Conservation (phyloP, 257 asterid genomes). For the Craterostigma plantagineum region DNA sequence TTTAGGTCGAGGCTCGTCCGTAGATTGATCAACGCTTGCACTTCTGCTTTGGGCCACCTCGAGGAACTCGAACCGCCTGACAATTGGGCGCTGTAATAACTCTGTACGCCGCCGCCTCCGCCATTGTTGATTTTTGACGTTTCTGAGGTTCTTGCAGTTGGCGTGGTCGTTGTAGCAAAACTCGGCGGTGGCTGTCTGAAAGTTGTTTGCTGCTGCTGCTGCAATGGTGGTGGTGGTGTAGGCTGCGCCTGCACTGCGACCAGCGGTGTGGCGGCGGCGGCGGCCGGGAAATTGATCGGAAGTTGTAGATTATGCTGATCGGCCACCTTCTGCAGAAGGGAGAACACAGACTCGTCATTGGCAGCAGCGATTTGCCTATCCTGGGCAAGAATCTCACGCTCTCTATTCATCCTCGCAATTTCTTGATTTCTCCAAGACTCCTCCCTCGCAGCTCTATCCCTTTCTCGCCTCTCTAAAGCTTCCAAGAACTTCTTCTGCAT, state of each 20-base stretch:
- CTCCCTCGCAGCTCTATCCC: not conserved
- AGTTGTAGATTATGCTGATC: constrained; percentile 27
- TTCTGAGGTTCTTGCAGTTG: constrained; percentile 9
- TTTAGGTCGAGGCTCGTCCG: constrained; percentile 50
- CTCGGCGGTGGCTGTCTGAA: constrained; percentile 6
- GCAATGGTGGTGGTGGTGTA: constrained; percentile 7
- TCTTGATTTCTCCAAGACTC: constrained; percentile 1
- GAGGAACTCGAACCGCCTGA: constrained; percentile 46
- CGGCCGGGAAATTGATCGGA: constrained; percentile 14
- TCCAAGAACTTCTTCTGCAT: constrained; percentile 1
- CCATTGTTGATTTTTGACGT: constrained; percentile 11
- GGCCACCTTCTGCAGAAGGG: constrained; percentile 46
- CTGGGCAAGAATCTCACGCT: not conserved
- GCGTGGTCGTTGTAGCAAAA: not conserved
- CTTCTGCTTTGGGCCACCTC: constrained; percentile 86
- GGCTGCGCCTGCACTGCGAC: too few species aligned
- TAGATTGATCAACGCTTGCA: constrained; percentile 43
- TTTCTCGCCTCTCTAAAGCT: not conserved
- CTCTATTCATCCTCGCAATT: not conserved
- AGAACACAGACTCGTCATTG: constrained; percentile 64
- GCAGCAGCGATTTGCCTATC: constrained; percentile 18
- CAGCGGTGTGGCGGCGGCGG: constrained; percentile 11
- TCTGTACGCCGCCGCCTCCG: constrained; percentile 24
- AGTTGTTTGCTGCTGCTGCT: not conserved
- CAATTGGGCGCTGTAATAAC: too few species aligned